These are phyloP conservation scores for Fusarium cyanostomum DNA, from an alignment of 2,329 filamentous ascomycete genomes.

Conservation along the genomic window DNA sequence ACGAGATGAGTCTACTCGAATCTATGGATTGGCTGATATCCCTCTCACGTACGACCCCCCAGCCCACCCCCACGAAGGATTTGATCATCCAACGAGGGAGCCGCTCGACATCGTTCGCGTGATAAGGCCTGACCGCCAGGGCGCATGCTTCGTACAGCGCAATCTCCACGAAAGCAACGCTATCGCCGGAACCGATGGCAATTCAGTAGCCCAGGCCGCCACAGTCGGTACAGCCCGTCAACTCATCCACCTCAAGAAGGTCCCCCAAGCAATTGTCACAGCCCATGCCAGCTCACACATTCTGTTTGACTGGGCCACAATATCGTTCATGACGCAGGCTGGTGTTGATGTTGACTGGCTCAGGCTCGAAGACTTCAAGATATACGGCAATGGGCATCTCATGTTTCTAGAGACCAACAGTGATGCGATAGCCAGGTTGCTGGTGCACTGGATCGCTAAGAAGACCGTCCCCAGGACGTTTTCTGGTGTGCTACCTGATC, in stretches of 20 bases:
- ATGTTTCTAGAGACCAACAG: slow-evolving; percentile 65
- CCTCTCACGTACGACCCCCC: slow-evolving; percentile 55
- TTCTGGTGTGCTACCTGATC: neutral
- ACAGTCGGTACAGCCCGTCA: slow-evolving; percentile 42
- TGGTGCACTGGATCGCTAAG: slow-evolving; percentile 51
- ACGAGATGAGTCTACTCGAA: slow-evolving; percentile 44
- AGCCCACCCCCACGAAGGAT: slow-evolving; percentile 16
- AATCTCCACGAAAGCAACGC: slow-evolving; percentile 9
- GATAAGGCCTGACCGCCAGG: slow-evolving; percentile 18
- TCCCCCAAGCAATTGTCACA: slow-evolving; percentile 61
- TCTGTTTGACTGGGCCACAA: slow-evolving; percentile 64
- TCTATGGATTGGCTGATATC: slow-evolving; percentile 54
- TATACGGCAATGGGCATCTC: slow-evolving; percentile 65
- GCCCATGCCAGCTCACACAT: slow-evolving; percentile 63
- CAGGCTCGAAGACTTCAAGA: slow-evolving; percentile 53
- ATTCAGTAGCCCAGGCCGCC: neutral
- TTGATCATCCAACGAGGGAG: slow-evolving; percentile 3
- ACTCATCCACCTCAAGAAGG: slow-evolving; percentile 57
- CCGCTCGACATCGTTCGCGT: slow-evolving; percentile 28
- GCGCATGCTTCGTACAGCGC: slow-evolving; percentile 37
- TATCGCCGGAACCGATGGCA: neutral
- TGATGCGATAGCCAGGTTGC: slow-evolving; percentile 50
- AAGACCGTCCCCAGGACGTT: slow-evolving; percentile 3
- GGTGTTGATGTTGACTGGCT: slow-evolving; percentile 57
- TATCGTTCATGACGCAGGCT: slow-evolving; percentile 61